A percentile compares a stretch with the other conserved stretches of the same genome.
phyloP scores from a whole-genome alignment of 176 grass and related monocot species.

The Phyllostachys edulis region DNA sequence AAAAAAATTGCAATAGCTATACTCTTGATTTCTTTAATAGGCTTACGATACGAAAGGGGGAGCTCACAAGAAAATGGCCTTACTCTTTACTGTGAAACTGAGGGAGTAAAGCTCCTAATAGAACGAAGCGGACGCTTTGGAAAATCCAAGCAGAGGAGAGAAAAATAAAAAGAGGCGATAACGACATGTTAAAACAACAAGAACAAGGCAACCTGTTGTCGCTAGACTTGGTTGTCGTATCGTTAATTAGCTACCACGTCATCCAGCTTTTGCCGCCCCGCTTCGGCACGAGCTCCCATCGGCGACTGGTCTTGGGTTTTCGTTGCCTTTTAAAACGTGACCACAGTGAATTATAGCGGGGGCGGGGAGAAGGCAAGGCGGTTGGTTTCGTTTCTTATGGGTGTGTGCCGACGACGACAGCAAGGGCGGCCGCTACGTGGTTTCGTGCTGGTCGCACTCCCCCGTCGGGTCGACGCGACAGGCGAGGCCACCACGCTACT shows the following conservation, averaged over 20 bases:
- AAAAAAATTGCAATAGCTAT: not conserved
- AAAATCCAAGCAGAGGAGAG: not conserved
- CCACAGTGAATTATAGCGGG: not conserved
- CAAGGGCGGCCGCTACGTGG: slow-evolving; percentile 33
- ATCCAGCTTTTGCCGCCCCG: not conserved
- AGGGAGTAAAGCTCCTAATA: not conserved
- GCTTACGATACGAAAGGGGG: not conserved
- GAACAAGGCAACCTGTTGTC: not conserved
- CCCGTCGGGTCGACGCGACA: not conserved
- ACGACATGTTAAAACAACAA: not conserved
- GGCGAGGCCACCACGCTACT: slow-evolving; percentile 26
- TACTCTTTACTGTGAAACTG: not conserved
- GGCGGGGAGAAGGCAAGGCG: not conserved
- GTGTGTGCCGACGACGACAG: not conserved
- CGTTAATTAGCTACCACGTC: not conserved
- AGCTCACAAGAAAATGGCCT: not conserved
- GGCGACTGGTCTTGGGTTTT: not conserved
- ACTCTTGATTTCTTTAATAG: not conserved
- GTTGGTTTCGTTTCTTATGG: not conserved
- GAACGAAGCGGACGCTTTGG: not conserved
- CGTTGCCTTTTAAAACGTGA: not conserved
- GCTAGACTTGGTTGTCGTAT: not conserved
- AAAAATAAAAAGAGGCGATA: not conserved
- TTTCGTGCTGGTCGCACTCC: slow-evolving; percentile 19
- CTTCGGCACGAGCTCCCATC: not conserved